Percentiles rank a stretch among this genome's conserved stretches.
phyloP scores from a whole-genome alignment of 2,329 filamentous ascomycete species.

The Chrysosphaeria jannelii region DNA sequence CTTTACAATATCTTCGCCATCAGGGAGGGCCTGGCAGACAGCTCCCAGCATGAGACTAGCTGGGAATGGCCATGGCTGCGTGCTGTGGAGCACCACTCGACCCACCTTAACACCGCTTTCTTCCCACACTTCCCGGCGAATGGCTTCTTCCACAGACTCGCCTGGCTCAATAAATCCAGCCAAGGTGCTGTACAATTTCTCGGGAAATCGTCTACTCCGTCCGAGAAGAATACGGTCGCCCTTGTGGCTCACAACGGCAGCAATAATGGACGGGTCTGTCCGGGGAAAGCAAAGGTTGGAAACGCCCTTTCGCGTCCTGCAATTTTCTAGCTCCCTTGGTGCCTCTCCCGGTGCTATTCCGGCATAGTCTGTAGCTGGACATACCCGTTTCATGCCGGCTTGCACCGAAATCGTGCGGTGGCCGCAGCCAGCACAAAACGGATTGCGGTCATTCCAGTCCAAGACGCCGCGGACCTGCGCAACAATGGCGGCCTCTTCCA shows the following conservation, averaged over 20 bases:
- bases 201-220: slow-evolving; percentile 56
- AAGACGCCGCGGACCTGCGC: slow-evolving; percentile 65
- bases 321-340: slow-evolving; percentile 29
- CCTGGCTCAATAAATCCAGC: slow-evolving; percentile 67
- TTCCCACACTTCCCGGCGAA: slow-evolving; percentile 62
- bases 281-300: slow-evolving; percentile 81
- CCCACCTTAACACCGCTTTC: slow-evolving; percentile 52
- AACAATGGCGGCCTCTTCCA: slow-evolving; percentile 42
- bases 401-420: slow-evolving; percentile 51
- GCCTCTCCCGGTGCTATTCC: slow-evolving; percentile 13
- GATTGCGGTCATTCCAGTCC: slow-evolving; percentile 85
- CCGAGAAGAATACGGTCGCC: slow-evolving; percentile 56
- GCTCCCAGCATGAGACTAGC: slow-evolving; percentile 67
- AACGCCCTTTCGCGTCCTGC: slow-evolving; percentile 54
- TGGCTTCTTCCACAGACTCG: slow-evolving; percentile 61
- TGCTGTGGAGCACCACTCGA: slow-evolving; percentile 52
- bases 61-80: slow-evolving; percentile 70
- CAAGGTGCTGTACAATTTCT: slow-evolving; percentile 65
- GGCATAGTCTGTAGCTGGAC: slow-evolving; percentile 37
- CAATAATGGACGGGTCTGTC: slow-evolving; percentile 86
- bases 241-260: slow-evolving; percentile 62
- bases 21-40: slow-evolving; percentile 54
- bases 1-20: slow-evolving; percentile 51
- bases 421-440: slow-evolving; percentile 75
- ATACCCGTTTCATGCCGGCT: slow-evolving; percentile 53